Evolutionary conservation across 179 eudicot genomes (phyloP), one percentile per base, ranked within the genome.

Genomic region (Silene noctiflora): DNA sequence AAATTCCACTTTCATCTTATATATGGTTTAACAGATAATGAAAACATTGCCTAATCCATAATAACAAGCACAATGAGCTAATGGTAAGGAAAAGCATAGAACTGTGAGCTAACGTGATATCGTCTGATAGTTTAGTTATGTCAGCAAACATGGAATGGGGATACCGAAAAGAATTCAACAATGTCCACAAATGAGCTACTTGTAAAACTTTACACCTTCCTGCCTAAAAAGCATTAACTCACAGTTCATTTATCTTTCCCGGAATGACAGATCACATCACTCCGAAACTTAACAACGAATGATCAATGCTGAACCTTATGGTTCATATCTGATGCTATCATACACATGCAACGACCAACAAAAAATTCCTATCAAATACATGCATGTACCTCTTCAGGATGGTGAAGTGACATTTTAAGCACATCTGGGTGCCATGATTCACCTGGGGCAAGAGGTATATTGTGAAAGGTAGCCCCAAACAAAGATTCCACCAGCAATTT

Each of bases 351-450:
- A 42, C 48, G 48, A 42, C 11, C 48, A 42, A 42, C 48, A 42
- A 16, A 13, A 53, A 13, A 17, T 71, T 29, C 44, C 61, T 56
- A 58, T 56, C 65, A 58, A 4, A 72, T 22, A 22, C 63, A 16
- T 25, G 35, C 72, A 84, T 69, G 68, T 82, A 93, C 99, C 99
- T 95, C 97, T 78, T 91, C 91, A 79, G 91, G 92, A 82, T 95
- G 96, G 82, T 91, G 89, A 71, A 95, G 90, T 69, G 92, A 89
- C 91, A 95, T 81, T 81, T 95, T 95, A 63, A 91, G 86, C 78
- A 95, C 99, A 84, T 95, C 96, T 21, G 94, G 93, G 82, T 94
- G 98, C 98, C 98, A 94, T 75, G 99, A 89, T 87, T 95, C 99
- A 81, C 97, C 99, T 62, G 89, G 95, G 22, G 91, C 88, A 73